Percentiles rank a stretch among this genome's conserved stretches.
Evolutionary conservation across 2,329 filamentous ascomycete genomes (phyloP).

Genomic region (Cercospora sojina): DNA sequence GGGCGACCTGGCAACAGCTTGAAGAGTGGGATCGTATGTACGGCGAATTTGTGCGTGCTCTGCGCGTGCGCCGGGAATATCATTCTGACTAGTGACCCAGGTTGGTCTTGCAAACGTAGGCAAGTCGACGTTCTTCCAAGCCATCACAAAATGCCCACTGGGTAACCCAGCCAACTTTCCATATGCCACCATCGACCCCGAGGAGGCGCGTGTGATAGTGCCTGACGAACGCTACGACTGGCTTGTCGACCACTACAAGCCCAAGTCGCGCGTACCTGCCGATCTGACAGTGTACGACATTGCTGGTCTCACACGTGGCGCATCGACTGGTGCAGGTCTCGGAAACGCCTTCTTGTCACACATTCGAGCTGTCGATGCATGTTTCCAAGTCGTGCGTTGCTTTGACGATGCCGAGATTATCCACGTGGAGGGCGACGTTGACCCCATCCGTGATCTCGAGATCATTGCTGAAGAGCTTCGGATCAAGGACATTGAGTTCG

Average conservation of each 20-base stretch:
- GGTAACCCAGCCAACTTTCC: constrained; percentile 99
- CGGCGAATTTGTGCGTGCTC: constrained; percentile 36
- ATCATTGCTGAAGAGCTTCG: constrained; percentile 97
- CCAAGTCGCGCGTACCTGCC: constrained; percentile 94
- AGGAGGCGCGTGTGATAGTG: constrained; percentile 95
- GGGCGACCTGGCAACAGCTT: constrained; percentile 95
- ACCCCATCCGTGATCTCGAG: constrained; percentile 87
- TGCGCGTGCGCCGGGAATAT: constrained; percentile 35
- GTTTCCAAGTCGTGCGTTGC: constrained; percentile 44
- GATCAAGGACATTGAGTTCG: constrained; percentile 98
- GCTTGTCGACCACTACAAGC: constrained; percentile 94
- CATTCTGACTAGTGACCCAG: constrained; percentile 55
- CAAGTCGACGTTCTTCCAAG: constrained; percentile 99
- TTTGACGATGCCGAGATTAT: constrained; percentile 99
- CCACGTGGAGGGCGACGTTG: constrained; percentile 97
- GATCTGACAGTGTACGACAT: constrained; percentile 99
- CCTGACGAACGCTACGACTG: constrained; percentile 96
- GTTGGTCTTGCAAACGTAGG: constrained; percentile 98
- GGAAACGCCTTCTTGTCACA: constrained; percentile 98
- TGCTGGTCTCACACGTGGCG: constrained; percentile 90
- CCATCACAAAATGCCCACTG: constrained; percentile 95
- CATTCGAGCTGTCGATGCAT: constrained; percentile 69
- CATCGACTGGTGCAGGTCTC: constrained; percentile 94
- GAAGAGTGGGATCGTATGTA: constrained; percentile 96
- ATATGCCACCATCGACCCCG: constrained; percentile 97